Base-by-base conservation (phyloP, 139 green algal species). In the Coelastrella sp. region DNA sequence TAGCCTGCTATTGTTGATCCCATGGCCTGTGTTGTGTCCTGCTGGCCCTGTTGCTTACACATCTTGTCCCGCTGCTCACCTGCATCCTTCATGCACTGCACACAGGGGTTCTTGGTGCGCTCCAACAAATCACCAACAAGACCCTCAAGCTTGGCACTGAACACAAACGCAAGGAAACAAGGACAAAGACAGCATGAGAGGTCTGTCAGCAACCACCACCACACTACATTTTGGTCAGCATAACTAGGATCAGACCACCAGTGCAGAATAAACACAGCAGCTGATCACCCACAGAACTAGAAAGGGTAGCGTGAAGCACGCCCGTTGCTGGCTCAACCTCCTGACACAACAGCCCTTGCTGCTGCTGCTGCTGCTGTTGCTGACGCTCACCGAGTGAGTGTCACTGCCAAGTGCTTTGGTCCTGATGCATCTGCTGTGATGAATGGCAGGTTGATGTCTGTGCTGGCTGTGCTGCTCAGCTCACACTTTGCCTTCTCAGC, bases 371-470 rank as follows among this genome's bases (percentile, higher is more conserved):
- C n/a, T n/a, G 3, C 15, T 67, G 3, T 5, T 30, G 59, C 59
- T 67, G 59, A 2, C 8, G n/a, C 73, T 43, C 23, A 84, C 32
- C 94, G 91, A 25, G 93, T 94, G 68, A 98, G 64, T 35, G 79
- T 91, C 1, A 88, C 25, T 5, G 50, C 25, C 87, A 88, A 63
- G 83, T 94, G 91, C 90, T 95, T 95, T 17, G 94, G 88, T 11
- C 94, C 94, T 15, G 86, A 89, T 15, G 92, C 94, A 79, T 99
- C 96, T n/a, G 97, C 97, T 0, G 97, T 99, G 92, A 99, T 99
- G 94, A 99, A 99, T 53, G 97, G 97, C 85, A 99, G 92, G 92
- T 99, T 99, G 91, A 99, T 98, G 81, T 99, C 97, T 21, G 97
- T 99, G 79, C 93, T 91, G 34, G 80, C 88, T 19, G 96, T 93